Conservation (phyloP, 495 filamentous ascomycete genomes). For the Sabuloglossum arenarium region DNA sequence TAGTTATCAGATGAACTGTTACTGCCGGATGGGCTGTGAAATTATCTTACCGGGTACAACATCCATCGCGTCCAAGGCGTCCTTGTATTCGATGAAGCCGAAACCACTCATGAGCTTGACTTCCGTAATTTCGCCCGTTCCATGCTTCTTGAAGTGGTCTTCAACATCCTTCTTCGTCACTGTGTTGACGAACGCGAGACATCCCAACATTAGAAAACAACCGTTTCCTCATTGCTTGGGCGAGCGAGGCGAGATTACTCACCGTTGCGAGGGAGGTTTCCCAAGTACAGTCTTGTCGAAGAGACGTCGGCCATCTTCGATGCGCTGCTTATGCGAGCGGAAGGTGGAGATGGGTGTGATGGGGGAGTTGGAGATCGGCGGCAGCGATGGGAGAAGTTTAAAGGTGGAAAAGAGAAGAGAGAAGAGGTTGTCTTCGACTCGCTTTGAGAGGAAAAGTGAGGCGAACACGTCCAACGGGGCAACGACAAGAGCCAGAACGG, state of each 20-base stretch:
- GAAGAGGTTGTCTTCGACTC: too few species aligned
- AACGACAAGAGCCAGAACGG: too few species aligned
- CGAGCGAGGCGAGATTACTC: conserved; percentile 19
- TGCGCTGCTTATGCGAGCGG: neutral
- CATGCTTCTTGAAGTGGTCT: conserved; percentile 85
- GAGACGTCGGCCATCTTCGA: conserved; percentile 63
- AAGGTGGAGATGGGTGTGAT: neutral
- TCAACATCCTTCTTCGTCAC: conserved; percentile 94
- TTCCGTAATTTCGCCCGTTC: conserved; percentile 89
- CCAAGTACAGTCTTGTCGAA: conserved; percentile 84
- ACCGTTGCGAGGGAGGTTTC: conserved; percentile 94
- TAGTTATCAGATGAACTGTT: neutral
- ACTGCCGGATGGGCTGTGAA: neutral
- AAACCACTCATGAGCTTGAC: conserved; percentile 99
- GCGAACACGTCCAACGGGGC: too few species aligned
- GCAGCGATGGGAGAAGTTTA: too few species aligned
- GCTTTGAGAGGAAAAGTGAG: too few species aligned
- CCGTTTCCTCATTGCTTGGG: neutral
- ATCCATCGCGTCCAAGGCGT: conserved; percentile 89
- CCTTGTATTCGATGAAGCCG: conserved; percentile 98
- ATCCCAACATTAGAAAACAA: neutral
- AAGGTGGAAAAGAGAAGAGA: too few species aligned
- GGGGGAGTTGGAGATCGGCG: neutral
- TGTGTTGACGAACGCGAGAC: conserved; percentile 18
- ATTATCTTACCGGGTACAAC: conserved; percentile 74